Evolutionary conservation across 1,284 basidiomycete species (phyloP).

Genomic region (Ceratobasidium sp.): DNA sequence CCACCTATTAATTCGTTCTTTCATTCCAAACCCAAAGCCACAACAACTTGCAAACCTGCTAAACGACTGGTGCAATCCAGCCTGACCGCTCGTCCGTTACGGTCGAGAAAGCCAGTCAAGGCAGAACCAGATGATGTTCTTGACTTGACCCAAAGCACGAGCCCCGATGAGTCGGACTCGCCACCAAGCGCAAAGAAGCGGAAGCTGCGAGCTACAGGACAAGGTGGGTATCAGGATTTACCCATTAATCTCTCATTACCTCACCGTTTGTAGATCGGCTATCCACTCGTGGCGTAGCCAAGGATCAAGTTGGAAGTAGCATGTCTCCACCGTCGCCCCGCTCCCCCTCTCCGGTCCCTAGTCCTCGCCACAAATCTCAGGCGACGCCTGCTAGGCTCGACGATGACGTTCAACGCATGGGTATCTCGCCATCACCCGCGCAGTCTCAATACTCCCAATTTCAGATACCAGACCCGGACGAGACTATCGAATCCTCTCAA

Average conservation of each 20-base stretch:
- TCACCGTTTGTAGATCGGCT: not conserved
- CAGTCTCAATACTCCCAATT: not conserved
- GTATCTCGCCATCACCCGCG: conserved; percentile 2
- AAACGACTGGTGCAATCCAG: conserved; percentile 25
- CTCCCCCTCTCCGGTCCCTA: not conserved
- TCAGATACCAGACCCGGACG: conserved; percentile 10
- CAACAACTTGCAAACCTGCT: not conserved
- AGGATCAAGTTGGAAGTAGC: not conserved
- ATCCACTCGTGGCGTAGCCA: not conserved
- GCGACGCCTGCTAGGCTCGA: conserved; percentile 1
- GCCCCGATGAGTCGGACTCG: conserved; percentile 7
- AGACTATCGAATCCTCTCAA: conserved; percentile 26
- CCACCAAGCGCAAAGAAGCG: conserved; percentile 28
- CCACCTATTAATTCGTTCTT: not conserved
- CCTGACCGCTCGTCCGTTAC: conserved; percentile 1
- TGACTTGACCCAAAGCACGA: conserved; percentile 22
- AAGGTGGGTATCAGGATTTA: not conserved
- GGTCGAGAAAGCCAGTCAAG: conserved; percentile 15
- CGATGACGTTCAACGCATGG: not conserved
- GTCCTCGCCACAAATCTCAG: not conserved
- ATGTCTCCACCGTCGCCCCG: not conserved
- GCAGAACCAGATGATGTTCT: conserved; percentile 6
- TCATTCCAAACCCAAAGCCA: not conserved
- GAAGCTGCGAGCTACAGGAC: not conserved
- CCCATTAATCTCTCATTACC: not conserved